A percentile compares a stretch with the other conserved stretches of the same genome.
Evolutionary conservation across 139 green algal species (phyloP).

Genomic region (Desmodesmus armatus): DNA sequence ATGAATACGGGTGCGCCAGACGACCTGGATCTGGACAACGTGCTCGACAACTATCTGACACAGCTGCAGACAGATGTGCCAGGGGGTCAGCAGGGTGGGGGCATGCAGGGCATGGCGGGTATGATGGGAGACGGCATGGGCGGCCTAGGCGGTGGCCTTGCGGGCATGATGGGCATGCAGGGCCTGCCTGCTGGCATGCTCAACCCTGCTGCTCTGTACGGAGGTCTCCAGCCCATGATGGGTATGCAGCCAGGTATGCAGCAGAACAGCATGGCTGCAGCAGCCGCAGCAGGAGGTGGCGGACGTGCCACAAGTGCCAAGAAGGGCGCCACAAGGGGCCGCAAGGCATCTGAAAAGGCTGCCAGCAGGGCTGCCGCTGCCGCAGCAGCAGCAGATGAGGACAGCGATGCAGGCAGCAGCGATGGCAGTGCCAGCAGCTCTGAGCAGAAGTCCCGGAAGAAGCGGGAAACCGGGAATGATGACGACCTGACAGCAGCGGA

Average conservation of each 20-base stretch:
- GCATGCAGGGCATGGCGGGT: conserved; percentile 35
- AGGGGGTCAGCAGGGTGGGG: conserved; percentile 1
- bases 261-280: conserved; percentile 1
- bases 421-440: conserved; percentile 42
- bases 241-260: conserved; percentile 6
- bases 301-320: conserved; percentile 2
- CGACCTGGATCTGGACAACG: conserved; percentile 52
- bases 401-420: conserved; percentile 15
- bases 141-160: conserved; percentile 10
- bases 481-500: conserved; percentile 56
- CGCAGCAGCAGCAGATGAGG: conserved; percentile 38
- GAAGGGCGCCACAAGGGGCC: conserved; percentile 6
- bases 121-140: not conserved
- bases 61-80: conserved; percentile 51
- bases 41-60: conserved; percentile 59
- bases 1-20: conserved; percentile 39
- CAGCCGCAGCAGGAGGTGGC: conserved; percentile 1
- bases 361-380: no score
- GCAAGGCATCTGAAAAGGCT: conserved; percentile 6
- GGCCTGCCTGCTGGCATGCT: not conserved
- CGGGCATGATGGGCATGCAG: not conserved
- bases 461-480: conserved; percentile 41
- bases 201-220: not conserved
- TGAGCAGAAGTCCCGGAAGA: conserved; percentile 50
- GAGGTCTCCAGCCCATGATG: not conserved